Conservation (phyloP, 805 yeast genomes). For the Wickerhamiella musiphila region DNA sequence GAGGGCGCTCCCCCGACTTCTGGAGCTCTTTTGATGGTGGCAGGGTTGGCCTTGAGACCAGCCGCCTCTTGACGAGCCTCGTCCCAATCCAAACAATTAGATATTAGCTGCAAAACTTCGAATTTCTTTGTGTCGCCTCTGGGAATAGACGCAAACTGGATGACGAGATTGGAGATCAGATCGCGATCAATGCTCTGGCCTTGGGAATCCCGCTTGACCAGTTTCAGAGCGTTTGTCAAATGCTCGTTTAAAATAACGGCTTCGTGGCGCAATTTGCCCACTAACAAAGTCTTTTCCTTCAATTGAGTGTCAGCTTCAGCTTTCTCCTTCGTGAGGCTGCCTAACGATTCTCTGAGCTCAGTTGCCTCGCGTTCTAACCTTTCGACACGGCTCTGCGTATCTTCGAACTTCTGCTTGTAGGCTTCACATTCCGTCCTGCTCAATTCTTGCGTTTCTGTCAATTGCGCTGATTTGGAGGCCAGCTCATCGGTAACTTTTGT, state of each 20-base stretch:
- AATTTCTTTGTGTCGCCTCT: constrained; percentile 89
- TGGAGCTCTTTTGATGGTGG: constrained; percentile 4
- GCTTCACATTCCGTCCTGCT: constrained; percentile 14
- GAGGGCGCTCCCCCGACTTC: constrained; percentile 9
- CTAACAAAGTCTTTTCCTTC: constrained; percentile 54
- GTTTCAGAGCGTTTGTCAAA: constrained; percentile 74
- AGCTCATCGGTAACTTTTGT: constrained; percentile 21
- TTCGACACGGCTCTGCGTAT: constrained; percentile 4
- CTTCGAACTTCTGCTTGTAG: constrained; percentile 19
- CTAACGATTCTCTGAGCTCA: constrained; percentile 4
- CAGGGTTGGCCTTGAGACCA: constrained; percentile 15
- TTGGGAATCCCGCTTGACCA: constrained; percentile 62
- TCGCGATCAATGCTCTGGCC: constrained; percentile 75
- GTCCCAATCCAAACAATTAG: constrained; percentile 79
- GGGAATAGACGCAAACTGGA: constrained; percentile 73
- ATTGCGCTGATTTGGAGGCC: background rate
- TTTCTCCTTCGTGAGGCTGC: constrained; percentile 13
- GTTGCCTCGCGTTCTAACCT: constrained; percentile 1
- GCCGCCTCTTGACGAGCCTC: constrained; percentile 29
- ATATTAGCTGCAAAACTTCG: constrained; percentile 72
- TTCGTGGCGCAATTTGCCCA: constrained; percentile 89
- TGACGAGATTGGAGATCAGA: constrained; percentile 65
- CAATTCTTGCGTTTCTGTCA: constrained; percentile 5
- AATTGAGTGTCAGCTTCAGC: constrained; percentile 27
- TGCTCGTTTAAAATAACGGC: constrained; percentile 88